Evolutionary conservation across 768 basidiomycete species (phyloP), one percentile per base, ranked within the genome.

Genomic region (Cystofilobasidium bisporidii): DNA sequence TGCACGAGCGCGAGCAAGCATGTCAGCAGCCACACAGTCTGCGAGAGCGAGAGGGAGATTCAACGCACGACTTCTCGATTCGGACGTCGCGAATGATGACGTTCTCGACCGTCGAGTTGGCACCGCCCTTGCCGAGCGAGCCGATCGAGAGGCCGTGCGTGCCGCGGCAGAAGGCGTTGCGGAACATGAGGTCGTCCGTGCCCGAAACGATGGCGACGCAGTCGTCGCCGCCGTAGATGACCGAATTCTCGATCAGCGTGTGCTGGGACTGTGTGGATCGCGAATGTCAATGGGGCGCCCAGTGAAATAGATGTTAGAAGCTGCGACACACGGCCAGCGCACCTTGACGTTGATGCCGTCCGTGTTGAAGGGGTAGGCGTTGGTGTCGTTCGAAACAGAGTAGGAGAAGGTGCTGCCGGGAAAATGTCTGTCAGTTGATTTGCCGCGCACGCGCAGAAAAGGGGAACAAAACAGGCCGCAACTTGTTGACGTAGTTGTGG

Each of bases 121-220:
- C 60, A 30, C 60, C 60, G 26, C 28, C 60, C 40, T 47, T 61
- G 36, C 38, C 60, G 45, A 61, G 60, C 40, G 60, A 61, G 45
- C 33, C 60, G 10, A 61, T 45, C 40, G 36, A 61, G n/a, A 61
- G 38, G 22, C 38, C 36, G 26, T 61, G 33, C 18, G 38, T 41
- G 28, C 60, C 38, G 20, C 24, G 28, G n/a, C 28, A 26, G 43
- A 3, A 66, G 47, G 41, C 22, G 22, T 8, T 26, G 32, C 12
- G 43, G 47, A 63, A 63, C 18, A 48, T 4, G 47, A 30, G n/a
- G 45, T 48, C 48, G 47, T 24, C n/a, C 3, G 62, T 18, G 6
- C 47, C 30, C 14, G 32, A 32, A n/a, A 28, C 28, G 30, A 47
- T 14, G 47, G 62, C 43, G 14, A 63, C 26, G 33, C 47, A 63